Evolutionary conservation across 306 rosid genomes (phyloP).

Genomic region (Pachyrhizus erosus): DNA sequence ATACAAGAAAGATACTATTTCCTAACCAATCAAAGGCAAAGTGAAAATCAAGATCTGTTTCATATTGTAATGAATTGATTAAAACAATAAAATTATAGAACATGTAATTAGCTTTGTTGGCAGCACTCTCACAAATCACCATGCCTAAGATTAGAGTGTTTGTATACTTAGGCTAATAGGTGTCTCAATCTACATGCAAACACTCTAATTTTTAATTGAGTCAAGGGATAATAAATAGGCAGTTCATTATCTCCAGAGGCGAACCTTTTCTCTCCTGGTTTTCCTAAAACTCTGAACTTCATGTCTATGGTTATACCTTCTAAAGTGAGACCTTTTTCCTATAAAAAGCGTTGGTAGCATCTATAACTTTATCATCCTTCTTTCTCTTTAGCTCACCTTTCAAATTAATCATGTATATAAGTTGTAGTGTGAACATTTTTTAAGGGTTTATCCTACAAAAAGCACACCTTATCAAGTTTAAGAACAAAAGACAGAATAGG

Average conservation of each 20-base stretch:
- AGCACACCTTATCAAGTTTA: constrained; percentile 20
- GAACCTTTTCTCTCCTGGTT: constrained; percentile 25
- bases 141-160: no score
- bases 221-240: constrained; percentile 26
- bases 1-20: constrained; percentile 51
- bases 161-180: not conserved
- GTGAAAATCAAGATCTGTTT: constrained; percentile 39
- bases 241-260: constrained; percentile 19
- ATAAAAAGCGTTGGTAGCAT: constrained; percentile 45
- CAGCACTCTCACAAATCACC: no score
- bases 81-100: not conserved
- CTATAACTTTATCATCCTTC: constrained; percentile 40
- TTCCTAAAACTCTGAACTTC: constrained; percentile 34
- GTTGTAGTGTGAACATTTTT: no score
- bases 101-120: not conserved
- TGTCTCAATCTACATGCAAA: constrained; percentile 36
- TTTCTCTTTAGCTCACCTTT: constrained; percentile 34
- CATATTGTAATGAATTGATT: constrained; percentile 32
- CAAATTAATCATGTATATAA: constrained; percentile 22
- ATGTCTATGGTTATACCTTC: constrained; percentile 54
- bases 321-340: constrained; percentile 36
- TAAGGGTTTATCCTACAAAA: not conserved
- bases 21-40: not conserved
- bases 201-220: constrained; percentile 39
- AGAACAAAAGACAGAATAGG: constrained; percentile 31